Conservation (phyloP, 2,329 filamentous ascomycete species). For the Chaetoscypha palmicola region DNA sequence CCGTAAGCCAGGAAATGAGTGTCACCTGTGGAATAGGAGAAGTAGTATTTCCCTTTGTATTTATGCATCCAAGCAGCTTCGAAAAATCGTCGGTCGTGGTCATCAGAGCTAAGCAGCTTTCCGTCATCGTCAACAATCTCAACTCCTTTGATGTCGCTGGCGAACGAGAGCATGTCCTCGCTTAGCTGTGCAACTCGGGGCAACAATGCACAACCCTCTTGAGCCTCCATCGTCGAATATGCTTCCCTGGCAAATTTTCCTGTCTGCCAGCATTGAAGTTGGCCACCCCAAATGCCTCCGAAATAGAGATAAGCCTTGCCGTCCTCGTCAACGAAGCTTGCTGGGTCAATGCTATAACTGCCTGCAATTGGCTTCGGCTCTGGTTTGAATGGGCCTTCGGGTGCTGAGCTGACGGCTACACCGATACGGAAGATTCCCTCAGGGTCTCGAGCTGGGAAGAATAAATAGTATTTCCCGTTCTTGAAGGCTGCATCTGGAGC, state of each 20-base stretch:
- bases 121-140: conserved; percentile 57
- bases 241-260: conserved; percentile 47
- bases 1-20: conserved; percentile 69
- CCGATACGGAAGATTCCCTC: conserved; percentile 67
- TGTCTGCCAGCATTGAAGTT: conserved; percentile 68
- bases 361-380: conserved; percentile 59
- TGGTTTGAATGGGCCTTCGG: conserved; percentile 63
- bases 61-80: conserved; percentile 78
- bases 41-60: conserved; percentile 62
- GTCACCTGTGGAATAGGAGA: conserved; percentile 72
- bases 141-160: conserved; percentile 48
- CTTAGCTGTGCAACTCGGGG: conserved; percentile 60
- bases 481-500: conserved; percentile 67
- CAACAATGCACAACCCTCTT: conserved; percentile 51
- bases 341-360: conserved; percentile 71
- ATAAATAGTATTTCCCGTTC: conserved; percentile 67
- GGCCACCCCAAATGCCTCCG: conserved; percentile 73
- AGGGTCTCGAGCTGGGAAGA: conserved; percentile 69
- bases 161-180: conserved; percentile 60
- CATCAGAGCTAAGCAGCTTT: conserved; percentile 52
- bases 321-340: conserved; percentile 68
- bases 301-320: conserved; percentile 64
- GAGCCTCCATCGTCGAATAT: conserved; percentile 53
- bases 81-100: conserved; percentile 71
- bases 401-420: conserved; percentile 56